These are phyloP conservation scores for Euphorbia peplus DNA, from an alignment of 345 rosid species.

Conservation along the genomic window DNA sequence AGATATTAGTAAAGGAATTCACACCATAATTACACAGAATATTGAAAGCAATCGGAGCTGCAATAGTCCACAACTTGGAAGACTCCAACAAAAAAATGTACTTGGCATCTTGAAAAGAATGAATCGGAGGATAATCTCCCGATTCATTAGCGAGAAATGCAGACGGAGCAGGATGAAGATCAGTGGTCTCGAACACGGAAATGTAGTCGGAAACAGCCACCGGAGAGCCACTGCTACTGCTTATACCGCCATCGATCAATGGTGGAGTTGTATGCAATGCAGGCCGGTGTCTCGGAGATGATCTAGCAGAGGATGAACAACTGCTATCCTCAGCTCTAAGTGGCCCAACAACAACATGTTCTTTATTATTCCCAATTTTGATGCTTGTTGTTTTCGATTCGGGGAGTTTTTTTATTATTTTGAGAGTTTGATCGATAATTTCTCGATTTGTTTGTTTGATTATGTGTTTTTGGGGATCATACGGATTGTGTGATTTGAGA, in stretches of 20 bases:
- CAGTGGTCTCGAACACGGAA: conserved; percentile 34
- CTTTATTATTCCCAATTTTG: conserved; percentile 44
- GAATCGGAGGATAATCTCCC: conserved; percentile 55
- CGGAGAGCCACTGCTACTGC: background rate
- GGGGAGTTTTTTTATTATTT: background rate
- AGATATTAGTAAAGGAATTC: conserved; percentile 87
- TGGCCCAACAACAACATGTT: conserved; percentile 34
- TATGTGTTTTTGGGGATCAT: background rate
- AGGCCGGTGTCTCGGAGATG: conserved; percentile 14
- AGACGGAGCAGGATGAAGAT: conserved; percentile 63
- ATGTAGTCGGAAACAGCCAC: background rate
- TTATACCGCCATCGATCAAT: conserved; percentile 12
- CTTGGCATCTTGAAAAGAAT: conserved; percentile 45
- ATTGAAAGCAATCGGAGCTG: conserved; percentile 88
- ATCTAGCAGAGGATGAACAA: conserved; percentile 34
- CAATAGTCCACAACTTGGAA: conserved; percentile 69
- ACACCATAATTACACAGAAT: conserved; percentile 82
- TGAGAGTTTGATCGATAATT: background rate
- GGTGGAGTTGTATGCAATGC: conserved; percentile 14
- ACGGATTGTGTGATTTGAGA: background rate
- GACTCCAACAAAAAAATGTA: conserved; percentile 50
- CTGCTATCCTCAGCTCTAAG: conserved; percentile 33
- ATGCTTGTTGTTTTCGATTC: conserved; percentile 9
- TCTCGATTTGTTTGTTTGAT: background rate
- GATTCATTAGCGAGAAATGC: conserved; percentile 35